Conservation (phyloP, 1,284 basidiomycete genomes). For the Ceratobasidium sp. region DNA sequence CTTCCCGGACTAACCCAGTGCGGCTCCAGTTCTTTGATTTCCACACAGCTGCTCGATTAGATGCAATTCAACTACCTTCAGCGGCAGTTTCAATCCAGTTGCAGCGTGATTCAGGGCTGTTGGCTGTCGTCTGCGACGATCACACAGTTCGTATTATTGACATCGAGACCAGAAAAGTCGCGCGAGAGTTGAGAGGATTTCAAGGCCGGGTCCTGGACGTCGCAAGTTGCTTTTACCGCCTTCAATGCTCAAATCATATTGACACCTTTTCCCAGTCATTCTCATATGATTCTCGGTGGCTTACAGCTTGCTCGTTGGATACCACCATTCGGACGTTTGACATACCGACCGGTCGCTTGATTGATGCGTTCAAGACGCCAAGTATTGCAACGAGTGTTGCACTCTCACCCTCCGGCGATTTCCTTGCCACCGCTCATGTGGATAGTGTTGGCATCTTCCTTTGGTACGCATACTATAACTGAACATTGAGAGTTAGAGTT, state of each 20-base stretch:
- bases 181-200: conserved; percentile 87
- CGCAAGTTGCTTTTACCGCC: conserved; percentile 62
- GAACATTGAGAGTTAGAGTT: no score
- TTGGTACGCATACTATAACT: no score
- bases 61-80: conserved; percentile 73
- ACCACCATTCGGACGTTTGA: conserved; percentile 95
- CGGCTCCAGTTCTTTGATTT: conserved; percentile 92
- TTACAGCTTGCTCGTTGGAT: conserved; percentile 88
- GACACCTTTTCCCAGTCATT: conserved; percentile 68
- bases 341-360: conserved; percentile 88
- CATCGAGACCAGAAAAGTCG: conserved; percentile 86
- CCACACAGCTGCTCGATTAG: conserved; percentile 76
- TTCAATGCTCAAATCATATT: not conserved
- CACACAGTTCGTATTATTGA: conserved; percentile 85
- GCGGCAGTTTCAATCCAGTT: conserved; percentile 75
- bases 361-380: conserved; percentile 91
- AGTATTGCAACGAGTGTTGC: conserved; percentile 89
- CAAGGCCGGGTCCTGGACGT: conserved; percentile 83
- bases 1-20: not conserved
- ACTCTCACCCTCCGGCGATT: conserved; percentile 95
- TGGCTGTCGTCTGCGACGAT: conserved; percentile 88
- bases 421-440: conserved; percentile 93
- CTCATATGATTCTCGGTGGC: conserved; percentile 93
- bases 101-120: conserved; percentile 86
- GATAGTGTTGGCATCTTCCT: conserved; percentile 94